Evolutionary conservation across 2,329 filamentous ascomycete species (phyloP), one percentile per base, ranked within the genome.

Genomic region (Dactylella cylindrospora): DNA sequence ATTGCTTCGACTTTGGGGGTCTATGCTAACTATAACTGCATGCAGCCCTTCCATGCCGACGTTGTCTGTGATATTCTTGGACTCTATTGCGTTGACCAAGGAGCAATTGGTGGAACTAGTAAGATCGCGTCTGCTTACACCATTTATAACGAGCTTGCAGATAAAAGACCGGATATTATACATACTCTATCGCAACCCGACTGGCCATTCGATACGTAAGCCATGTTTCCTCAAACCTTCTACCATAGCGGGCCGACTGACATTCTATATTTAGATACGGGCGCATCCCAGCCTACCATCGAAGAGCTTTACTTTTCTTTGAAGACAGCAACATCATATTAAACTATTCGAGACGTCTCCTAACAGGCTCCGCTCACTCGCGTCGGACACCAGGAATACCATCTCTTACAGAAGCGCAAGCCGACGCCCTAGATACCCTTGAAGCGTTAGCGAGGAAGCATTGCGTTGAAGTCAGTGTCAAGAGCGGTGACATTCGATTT

Each of bases 291-390:
- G 54, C 55, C 19, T 67, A 74, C 69, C 29, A 68, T 72, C 7
- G 74, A 7, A 29, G 79, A 0, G 80, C 82, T 1, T 71, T 84
- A 3, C 69, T 84, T 3, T 79, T 81, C 70, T 76, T 81, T 67
- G 78, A 81, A 75, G 6, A 77, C 74, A 0, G 70, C 66, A 75
- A 80, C 0, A 70, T 84, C 1, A 71, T 80, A 3, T 76, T 84
- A 19, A 80, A 84, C 62, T 85, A 84, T 65, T 79, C 78, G 0
- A 77, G 82, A 2, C 76, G 82, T 1, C 73, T 72, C 17, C 83
- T 84, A 65, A 81, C 80, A 46, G 74, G 83, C 1, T 84, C 79
- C 68, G 75, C 76, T 64, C 75, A 75, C 3, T 31, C 25, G 19
- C 81, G 80, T 1, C 75, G 81, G 29, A 78, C 75, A 4, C 55